These are phyloP conservation scores for Globisporangium solare DNA, from an alignment of 352 stramenopile genomes.

Conservation along the genomic window DNA sequence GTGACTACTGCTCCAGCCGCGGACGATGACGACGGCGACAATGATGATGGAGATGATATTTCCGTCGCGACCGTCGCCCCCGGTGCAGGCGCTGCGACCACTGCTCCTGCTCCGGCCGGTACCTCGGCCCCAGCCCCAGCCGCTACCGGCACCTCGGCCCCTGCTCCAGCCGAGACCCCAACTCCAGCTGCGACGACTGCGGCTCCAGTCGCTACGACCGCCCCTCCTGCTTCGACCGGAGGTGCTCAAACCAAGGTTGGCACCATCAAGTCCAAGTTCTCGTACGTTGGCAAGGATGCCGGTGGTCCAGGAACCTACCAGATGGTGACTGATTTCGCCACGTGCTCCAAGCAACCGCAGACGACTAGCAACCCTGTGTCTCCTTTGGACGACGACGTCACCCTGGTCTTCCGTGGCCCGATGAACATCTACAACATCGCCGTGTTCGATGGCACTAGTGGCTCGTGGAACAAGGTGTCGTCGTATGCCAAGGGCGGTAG, in stretches of 20 bases:
- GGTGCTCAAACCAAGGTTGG: slow-evolving; percentile 28
- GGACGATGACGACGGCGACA: not conserved
- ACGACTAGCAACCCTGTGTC: slow-evolving; percentile 39
- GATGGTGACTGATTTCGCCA: slow-evolving; percentile 61
- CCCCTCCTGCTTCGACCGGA: slow-evolving; percentile 8
- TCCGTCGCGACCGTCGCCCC: not conserved
- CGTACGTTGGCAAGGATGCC: slow-evolving; percentile 49
- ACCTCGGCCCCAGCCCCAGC: too few species aligned
- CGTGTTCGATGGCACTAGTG: slow-evolving; percentile 57
- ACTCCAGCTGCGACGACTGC: slow-evolving; percentile 1
- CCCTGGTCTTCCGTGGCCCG: slow-evolving; percentile 57
- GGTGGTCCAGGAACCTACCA: slow-evolving; percentile 56
- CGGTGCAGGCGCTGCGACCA: not conserved
- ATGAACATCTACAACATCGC: slow-evolving; percentile 72
- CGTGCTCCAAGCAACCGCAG: slow-evolving; percentile 45
- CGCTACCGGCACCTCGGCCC: too few species aligned
- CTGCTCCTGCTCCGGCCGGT: not conserved
- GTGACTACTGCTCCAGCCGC: not conserved
- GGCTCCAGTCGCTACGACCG: slow-evolving; percentile 10
- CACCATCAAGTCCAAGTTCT: slow-evolving; percentile 34
- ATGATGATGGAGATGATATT: not conserved
- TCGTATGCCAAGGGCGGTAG: slow-evolving; percentile 51
- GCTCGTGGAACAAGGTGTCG: slow-evolving; percentile 52
- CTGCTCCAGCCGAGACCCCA: not conserved
- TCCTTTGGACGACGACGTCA: slow-evolving; percentile 60